Base-by-base conservation (phyloP, 2,329 filamentous ascomycete species). In the Aureobasidium sp. region DNA sequence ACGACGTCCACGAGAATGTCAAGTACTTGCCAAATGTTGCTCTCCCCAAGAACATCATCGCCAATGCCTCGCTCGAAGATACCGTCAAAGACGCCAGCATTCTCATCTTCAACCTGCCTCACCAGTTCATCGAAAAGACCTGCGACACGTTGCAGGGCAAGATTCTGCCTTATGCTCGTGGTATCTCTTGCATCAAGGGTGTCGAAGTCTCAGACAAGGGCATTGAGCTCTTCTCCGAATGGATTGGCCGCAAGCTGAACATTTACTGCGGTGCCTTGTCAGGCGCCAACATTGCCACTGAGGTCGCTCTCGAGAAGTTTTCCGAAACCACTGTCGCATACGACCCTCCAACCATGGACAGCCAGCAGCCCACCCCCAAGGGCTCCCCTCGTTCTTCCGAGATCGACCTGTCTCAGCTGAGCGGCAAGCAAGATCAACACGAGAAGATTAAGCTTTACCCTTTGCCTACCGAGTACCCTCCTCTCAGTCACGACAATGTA, bases 211-310 rank as follows among this genome's bases (percentile, higher is more conserved):
- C 89, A 4, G 89, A 93, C 69, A 86, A 90, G 55, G 90, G 89
- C 61, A 86, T 97, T 68, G 87, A 86, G 69, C 83, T 99, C 60
- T 97, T 99, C 79, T 95, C 90, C 60, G 94, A 99, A 77, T 91
- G 88, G 74, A 99, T 99, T 71, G 92, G 92, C 62, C 86, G 90
- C 73, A 87, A 88, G 34, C 82, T 99, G 25, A 90, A 89, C 64
- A 99, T 99, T 73, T 99, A 99, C 80, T 96, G 92, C 70, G 94
- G 94, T 70, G 93, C 94, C 10, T 83, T 99, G 42, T 96, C 91
- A 47, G 94, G 94, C 61, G 94, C 94, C 69, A 99, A 99, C 79
- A 94, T 99, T 70, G 94, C 95, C 54, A 89, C 83, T 67, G 95
- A 99, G 75, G 94, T 99, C 69, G 94, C 94, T 1, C 84, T 86